These are phyloP conservation scores for Alternaria sp. DNA, from an alignment of 2,329 filamentous ascomycete genomes.

Conservation along the genomic window DNA sequence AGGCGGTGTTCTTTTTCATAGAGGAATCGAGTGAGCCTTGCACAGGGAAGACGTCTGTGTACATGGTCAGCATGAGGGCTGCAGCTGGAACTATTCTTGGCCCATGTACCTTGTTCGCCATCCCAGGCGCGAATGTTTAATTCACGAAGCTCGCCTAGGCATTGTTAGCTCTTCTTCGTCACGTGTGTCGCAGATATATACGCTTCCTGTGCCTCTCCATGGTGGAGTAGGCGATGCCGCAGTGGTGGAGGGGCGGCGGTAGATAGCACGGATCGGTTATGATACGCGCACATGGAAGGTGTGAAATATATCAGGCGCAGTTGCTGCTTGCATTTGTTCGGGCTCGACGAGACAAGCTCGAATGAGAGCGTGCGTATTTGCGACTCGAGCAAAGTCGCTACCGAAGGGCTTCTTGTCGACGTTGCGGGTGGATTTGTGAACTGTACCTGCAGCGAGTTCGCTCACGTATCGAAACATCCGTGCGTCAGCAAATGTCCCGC, in stretches of 20 bases:
- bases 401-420: slow-evolving; percentile 14
- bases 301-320: slow-evolving; percentile 45
- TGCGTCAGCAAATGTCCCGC: slow-evolving; percentile 26
- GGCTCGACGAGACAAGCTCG: slow-evolving; percentile 35
- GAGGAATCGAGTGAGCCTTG: slow-evolving; percentile 87
- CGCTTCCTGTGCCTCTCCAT: slow-evolving; percentile 63
- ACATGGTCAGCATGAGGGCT: slow-evolving; percentile 30
- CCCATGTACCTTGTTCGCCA: slow-evolving; percentile 77
- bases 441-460: slow-evolving; percentile 37
- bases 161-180: slow-evolving; percentile 30
- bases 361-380: slow-evolving; percentile 29
- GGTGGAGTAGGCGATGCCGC: slow-evolving; percentile 44
- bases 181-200: slow-evolving; percentile 32
- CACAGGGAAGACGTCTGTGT: slow-evolving; percentile 77
- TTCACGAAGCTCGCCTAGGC: slow-evolving; percentile 83
- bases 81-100: slow-evolving; percentile 18
- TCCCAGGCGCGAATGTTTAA: slow-evolving; percentile 89
- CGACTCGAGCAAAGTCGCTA: slow-evolving; percentile 25
- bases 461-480: slow-evolving; percentile 27
- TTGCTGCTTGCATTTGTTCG: slow-evolving; percentile 47
- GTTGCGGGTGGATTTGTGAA: slow-evolving; percentile 27
- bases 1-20: slow-evolving; percentile 97
- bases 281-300: slow-evolving; percentile 50
- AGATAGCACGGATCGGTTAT: slow-evolving; percentile 44
- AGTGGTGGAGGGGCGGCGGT: slow-evolving; percentile 46